Percentiles rank a stretch among this genome's conserved stretches.
These are phyloP conservation scores for Stereum hirsutum DNA, from an alignment of 1,284 basidiomycete genomes.

Conservation along the genomic window DNA sequence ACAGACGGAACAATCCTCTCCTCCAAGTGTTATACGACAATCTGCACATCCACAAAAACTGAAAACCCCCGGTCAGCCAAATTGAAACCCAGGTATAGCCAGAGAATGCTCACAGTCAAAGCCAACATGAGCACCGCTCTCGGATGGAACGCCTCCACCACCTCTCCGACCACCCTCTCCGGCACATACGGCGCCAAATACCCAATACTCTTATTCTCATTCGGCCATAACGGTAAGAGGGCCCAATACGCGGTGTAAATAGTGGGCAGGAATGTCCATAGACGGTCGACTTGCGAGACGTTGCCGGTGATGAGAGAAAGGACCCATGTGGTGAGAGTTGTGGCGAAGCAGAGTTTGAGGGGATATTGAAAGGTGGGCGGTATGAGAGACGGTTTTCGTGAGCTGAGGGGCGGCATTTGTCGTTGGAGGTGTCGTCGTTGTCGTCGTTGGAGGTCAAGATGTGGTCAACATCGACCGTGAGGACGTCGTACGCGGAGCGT, in stretches of 20 bases:
- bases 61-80: not conserved
- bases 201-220: conserved; percentile 23
- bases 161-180: conserved; percentile 30
- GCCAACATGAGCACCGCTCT: conserved; percentile 64
- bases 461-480: too few relatives aligned
- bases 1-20: conserved; percentile 76
- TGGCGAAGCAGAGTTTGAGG: conserved; percentile 45
- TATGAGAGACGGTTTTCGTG: too few relatives aligned
- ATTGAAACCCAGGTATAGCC: not conserved
- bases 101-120: conserved; percentile 38
- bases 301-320: conserved; percentile 65
- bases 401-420: too few relatives aligned
- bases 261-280: conserved; percentile 62
- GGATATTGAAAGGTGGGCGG: conserved; percentile 46
- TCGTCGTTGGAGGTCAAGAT: too few relatives aligned
- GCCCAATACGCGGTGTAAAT: conserved; percentile 74
- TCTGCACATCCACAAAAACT: conserved; percentile 27
- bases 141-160: conserved; percentile 45
- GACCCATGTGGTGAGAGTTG: conserved; percentile 40
- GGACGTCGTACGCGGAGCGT: too few relatives aligned
- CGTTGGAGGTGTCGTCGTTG: too few relatives aligned
- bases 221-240: conserved; percentile 57
- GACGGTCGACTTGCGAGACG: conserved; percentile 75
- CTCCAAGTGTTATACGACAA: conserved; percentile 81
- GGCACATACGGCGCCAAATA: conserved; percentile 50